phyloP scores from a whole-genome alignment of 345 rosid species.

The Boechera divaricarpa region DNA sequence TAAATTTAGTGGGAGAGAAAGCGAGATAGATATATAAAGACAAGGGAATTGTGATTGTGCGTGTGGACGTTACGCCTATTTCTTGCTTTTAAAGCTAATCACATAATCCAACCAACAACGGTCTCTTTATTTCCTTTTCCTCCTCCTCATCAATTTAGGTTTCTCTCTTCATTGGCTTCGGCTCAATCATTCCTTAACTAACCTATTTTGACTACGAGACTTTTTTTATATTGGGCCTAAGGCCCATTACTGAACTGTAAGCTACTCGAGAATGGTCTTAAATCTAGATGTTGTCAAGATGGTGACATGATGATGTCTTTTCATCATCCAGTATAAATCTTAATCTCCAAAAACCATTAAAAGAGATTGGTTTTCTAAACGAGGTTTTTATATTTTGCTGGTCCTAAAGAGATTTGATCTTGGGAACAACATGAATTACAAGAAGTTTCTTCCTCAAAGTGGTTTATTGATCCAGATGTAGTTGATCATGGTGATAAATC shows the following conservation, averaged over 20 bases:
- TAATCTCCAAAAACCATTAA: too few relatives aligned
- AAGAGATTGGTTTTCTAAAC: too few relatives aligned
- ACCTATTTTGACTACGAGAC: not conserved
- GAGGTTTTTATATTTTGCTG: too few relatives aligned
- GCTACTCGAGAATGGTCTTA: not conserved
- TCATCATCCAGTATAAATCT: too few relatives aligned
- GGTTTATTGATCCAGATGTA: too few relatives aligned
- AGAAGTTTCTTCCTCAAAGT: too few relatives aligned
- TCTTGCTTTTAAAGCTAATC: constrained; percentile 41
- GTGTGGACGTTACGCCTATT: constrained; percentile 35
- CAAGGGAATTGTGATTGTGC: not conserved
- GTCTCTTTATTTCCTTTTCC: not conserved
- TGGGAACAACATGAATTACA: too few relatives aligned
- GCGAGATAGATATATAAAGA: not conserved
- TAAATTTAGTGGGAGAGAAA: constrained; percentile 32
- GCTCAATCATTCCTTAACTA: not conserved
- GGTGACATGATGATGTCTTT: not conserved
- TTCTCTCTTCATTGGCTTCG: not conserved
- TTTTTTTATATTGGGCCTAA: not conserved
- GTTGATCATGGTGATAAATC: too few relatives aligned
- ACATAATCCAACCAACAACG: not conserved
- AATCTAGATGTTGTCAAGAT: not conserved
- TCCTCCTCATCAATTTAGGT: not conserved
- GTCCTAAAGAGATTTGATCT: too few relatives aligned
- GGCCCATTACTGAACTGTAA: not conserved